A percentile compares a stretch with the other conserved stretches of the same genome.
These are phyloP conservation scores for Mycena sanguinolenta DNA, from an alignment of 768 basidiomycete genomes.

Conservation along the genomic window DNA sequence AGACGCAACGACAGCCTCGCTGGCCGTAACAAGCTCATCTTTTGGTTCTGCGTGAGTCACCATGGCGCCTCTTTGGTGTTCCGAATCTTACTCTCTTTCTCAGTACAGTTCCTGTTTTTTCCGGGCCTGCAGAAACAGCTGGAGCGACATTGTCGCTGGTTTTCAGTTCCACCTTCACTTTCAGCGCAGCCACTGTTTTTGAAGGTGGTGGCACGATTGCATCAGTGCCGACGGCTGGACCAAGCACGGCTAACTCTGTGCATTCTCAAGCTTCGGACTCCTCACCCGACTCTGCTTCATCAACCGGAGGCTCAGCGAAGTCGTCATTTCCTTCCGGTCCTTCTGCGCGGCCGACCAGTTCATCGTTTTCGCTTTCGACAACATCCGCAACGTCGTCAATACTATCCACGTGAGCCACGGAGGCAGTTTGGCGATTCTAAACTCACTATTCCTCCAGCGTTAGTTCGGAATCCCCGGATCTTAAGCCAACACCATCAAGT, in stretches of 20 bases:
- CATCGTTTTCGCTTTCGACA: background rate
- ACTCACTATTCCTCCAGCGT: background rate
- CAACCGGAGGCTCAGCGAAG: too few relatives aligned
- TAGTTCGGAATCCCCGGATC: background rate
- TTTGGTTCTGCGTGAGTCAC: background rate
- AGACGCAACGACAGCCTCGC: background rate
- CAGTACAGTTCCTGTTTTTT: background rate
- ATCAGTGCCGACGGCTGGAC: background rate
- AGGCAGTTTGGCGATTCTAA: background rate
- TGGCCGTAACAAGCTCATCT: background rate
- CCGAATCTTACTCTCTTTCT: background rate
- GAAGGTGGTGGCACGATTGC: background rate
- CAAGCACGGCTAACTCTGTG: background rate
- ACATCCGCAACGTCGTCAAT: background rate
- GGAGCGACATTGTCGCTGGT: too few relatives aligned
- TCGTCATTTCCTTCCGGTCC: too few relatives aligned
- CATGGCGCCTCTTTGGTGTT: background rate
- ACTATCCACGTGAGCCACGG: background rate
- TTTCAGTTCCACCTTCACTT: too few relatives aligned
- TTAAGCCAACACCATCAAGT: background rate
- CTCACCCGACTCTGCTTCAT: too few relatives aligned
- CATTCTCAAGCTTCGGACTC: too few relatives aligned
- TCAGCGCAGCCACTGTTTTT: too few relatives aligned
- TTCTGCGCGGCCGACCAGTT: too few relatives aligned
- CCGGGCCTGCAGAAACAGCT: background rate